Evolutionary conservation across 495 filamentous ascomycete genomes (phyloP).

Genomic region (Podospora comata): DNA sequence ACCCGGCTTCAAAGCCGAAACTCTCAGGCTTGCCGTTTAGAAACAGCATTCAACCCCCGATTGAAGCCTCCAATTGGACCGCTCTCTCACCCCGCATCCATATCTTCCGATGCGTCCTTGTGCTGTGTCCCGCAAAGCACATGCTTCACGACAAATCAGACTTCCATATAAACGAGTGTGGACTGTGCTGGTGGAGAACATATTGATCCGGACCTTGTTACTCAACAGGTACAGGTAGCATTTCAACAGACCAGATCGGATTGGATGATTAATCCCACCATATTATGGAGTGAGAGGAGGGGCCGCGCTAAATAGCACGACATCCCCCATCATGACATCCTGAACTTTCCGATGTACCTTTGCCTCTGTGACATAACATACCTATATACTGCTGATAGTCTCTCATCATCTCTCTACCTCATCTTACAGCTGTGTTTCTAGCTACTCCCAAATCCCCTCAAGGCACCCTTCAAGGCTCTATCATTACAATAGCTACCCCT

Average conservation of each 20-base stretch:
- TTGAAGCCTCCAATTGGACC: not conserved
- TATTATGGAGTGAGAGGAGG: not conserved
- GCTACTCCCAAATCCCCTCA: too few species aligned
- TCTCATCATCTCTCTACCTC: not conserved
- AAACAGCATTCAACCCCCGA: not conserved
- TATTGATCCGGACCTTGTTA: not conserved
- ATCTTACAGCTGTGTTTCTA: too few species aligned
- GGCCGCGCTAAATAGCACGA: not conserved
- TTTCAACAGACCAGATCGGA: not conserved
- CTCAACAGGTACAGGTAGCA: not conserved
- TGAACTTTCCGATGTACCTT: not conserved
- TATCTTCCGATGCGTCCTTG: not conserved
- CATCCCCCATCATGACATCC: not conserved
- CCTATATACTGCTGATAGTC: not conserved
- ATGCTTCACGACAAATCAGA: not conserved
- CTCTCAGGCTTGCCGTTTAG: too few species aligned
- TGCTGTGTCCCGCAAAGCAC: not conserved
- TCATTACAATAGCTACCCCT: not conserved
- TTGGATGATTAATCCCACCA: not conserved
- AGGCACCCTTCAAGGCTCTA: too few species aligned
- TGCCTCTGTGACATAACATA: not conserved
- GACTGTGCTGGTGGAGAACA: not conserved
- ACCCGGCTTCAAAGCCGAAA: too few species aligned
- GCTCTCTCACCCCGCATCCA: not conserved
- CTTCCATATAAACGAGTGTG: not conserved